Conservation (phyloP, 768 basidiomycete species). For the Asterophora parasitica region DNA sequence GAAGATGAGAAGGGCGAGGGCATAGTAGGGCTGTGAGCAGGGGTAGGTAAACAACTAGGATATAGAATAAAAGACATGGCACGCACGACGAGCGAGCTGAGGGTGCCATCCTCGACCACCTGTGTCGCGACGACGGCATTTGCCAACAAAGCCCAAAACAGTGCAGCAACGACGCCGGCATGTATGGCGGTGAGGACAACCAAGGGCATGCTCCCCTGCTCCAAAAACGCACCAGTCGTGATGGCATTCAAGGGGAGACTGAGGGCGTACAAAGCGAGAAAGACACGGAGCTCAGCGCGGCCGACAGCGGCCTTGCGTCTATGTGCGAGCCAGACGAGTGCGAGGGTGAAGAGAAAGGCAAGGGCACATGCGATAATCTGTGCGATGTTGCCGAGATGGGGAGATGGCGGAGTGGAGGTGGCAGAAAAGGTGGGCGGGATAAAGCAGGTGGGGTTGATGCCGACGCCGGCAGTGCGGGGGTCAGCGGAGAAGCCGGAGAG, state of each 20-base stretch:
- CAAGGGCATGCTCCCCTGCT: conserved; percentile 71
- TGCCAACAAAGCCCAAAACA: conserved; percentile 77
- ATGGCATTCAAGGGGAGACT: conserved; percentile 78
- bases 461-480: conserved; percentile 62
- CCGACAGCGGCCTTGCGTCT: conserved; percentile 88
- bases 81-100: conserved; percentile 59
- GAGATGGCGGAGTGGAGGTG: conserved; percentile 30
- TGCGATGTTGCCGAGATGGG: conserved; percentile 70
- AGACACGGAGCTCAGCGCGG: conserved; percentile 66
- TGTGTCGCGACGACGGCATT: conserved; percentile 84
- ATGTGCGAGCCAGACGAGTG: conserved; percentile 53
- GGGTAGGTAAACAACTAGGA: neutral
- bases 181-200: conserved; percentile 74
- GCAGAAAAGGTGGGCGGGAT: conserved; percentile 58
- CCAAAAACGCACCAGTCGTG: conserved; percentile 71
- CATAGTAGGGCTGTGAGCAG: conserved; percentile 51
- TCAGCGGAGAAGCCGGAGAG: conserved; percentile 40
- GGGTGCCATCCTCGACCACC: conserved; percentile 86
- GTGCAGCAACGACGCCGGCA: conserved; percentile 65
- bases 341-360: conserved; percentile 55
- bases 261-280: conserved; percentile 62
- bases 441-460: conserved; percentile 77
- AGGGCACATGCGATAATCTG: conserved; percentile 81
- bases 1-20: conserved; percentile 57
- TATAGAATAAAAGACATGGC: conserved; percentile 1